phyloP scores from a whole-genome alignment of 345 rosid species.

The thale cress (Arabidopsis thaliana) region DNA sequence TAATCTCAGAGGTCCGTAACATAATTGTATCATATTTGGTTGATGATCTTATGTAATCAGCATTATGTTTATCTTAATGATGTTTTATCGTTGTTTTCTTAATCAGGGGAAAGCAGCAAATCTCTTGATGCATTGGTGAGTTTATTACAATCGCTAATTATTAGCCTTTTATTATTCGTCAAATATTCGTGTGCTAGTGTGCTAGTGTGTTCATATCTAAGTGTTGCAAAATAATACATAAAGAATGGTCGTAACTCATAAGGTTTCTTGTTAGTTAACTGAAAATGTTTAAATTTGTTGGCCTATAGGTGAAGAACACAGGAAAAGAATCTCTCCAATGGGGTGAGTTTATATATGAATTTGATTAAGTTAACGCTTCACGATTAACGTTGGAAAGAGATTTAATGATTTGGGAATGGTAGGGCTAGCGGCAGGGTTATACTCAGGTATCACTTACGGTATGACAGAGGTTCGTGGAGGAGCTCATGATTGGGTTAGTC shows the following conservation, averaged over 20 bases:
- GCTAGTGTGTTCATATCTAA: not conserved
- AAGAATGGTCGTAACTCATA: not conserved
- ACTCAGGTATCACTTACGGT: conserved; percentile 89
- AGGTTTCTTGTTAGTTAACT: conserved; percentile 5
- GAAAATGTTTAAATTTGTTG: conserved; percentile 1
- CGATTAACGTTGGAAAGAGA: not conserved
- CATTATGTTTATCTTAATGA: not conserved
- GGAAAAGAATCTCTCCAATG: conserved; percentile 92
- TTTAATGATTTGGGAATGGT: conserved; percentile 23
- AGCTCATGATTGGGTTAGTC: conserved; percentile 85
- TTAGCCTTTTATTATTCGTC: not conserved
- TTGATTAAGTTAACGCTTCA: not conserved
- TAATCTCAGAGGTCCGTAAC: conserved; percentile 63
- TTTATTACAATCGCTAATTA: conserved; percentile 1
- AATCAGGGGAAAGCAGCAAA: conserved; percentile 70
- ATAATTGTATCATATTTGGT: not conserved
- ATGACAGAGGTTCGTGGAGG: conserved; percentile 84
- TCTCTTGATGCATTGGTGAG: conserved; percentile 90
- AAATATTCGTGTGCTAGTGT: not conserved
- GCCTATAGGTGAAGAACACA: conserved; percentile 76
- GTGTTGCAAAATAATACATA: not conserved
- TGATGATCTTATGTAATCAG: not conserved
- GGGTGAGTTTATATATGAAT: conserved; percentile 58
- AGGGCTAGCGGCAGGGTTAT: conserved; percentile 91
- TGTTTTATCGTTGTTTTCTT: conserved; percentile 28